Percentiles rank a stretch among this genome's conserved stretches.
phyloP scores from a whole-genome alignment of 2,329 filamentous ascomycete species.

The Penicillium paneum region DNA sequence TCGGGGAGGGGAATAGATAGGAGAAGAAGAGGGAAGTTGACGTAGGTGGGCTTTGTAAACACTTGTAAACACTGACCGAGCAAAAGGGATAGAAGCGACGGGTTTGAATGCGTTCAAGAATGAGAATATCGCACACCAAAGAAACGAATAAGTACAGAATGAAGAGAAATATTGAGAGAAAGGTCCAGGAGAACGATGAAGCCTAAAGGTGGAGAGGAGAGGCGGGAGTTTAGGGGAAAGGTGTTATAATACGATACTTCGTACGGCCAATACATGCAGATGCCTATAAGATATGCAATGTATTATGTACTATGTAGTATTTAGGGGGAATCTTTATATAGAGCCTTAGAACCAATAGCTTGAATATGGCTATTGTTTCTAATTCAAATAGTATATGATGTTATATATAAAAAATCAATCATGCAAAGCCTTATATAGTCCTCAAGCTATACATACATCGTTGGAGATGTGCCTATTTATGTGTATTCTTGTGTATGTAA shows the following conservation, averaged over 20 bases:
- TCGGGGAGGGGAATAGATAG: background rate
- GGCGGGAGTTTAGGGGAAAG: background rate
- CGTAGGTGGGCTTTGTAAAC: background rate
- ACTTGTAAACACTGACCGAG: conserved; percentile 3
- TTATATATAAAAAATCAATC: too few species aligned
- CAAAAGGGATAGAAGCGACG: background rate
- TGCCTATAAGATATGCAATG: too few species aligned
- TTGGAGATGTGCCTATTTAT: background rate
- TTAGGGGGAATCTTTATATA: background rate
- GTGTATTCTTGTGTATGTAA: background rate
- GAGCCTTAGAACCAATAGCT: background rate
- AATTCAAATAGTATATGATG: too few species aligned
- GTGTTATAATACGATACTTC: background rate
- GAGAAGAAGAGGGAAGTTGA: conserved; percentile 4
- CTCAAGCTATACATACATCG: too few species aligned
- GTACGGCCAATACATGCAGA: background rate
- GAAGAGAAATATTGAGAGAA: background rate
- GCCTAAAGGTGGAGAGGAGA: conserved; percentile 3
- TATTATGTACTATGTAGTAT: background rate
- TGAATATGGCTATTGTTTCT: background rate
- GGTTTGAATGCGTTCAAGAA: background rate
- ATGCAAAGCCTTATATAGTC: too few species aligned
- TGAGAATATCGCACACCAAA: background rate
- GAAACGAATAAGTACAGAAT: background rate
- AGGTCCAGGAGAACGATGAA: background rate